Evolutionary conservation across 1,284 basidiomycete species (phyloP).

Genomic region (Sphaerobolus stellatus): DNA sequence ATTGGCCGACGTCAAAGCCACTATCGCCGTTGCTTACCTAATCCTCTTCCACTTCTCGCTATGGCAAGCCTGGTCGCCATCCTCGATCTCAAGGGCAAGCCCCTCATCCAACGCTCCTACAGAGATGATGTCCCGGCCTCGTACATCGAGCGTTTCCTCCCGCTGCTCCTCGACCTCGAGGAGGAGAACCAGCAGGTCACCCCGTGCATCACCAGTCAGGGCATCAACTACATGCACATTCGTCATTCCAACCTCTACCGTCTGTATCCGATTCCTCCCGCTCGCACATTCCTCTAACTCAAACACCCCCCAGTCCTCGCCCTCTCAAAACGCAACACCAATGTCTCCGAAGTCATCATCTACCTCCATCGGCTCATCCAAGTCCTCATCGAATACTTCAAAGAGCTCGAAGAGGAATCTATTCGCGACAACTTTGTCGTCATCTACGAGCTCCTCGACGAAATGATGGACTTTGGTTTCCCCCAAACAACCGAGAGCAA

Average conservation of each 20-base stretch:
- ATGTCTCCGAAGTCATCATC: slow-evolving; percentile 94
- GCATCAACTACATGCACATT: slow-evolving; percentile 98
- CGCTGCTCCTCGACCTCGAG: slow-evolving; percentile 93
- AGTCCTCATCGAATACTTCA: slow-evolving; percentile 97
- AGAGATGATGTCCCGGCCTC: slow-evolving; percentile 92
- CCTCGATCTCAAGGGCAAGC: slow-evolving; percentile 98
- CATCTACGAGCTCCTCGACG: slow-evolving; percentile 96
- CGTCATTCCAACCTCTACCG: slow-evolving; percentile 96
- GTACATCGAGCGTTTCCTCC: slow-evolving; percentile 92
- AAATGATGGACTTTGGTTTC: slow-evolving; percentile 99
- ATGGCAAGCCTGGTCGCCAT: slow-evolving; percentile 83
- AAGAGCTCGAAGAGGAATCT: slow-evolving; percentile 98
- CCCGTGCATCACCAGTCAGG: slow-evolving; percentile 92
- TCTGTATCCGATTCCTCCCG: slow-evolving; percentile 43
- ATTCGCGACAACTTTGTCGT: slow-evolving; percentile 99
- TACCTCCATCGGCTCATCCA: slow-evolving; percentile 92
- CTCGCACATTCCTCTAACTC: slow-evolving; percentile 2
- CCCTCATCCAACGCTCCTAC: slow-evolving; percentile 96
- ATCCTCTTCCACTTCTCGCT: not conserved
- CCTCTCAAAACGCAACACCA: slow-evolving; percentile 92
- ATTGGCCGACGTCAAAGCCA: too few species aligned
- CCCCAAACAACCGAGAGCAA: slow-evolving; percentile 99
- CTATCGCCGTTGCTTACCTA: not conserved
- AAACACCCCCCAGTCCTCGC: slow-evolving; percentile 72
- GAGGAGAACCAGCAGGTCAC: slow-evolving; percentile 95